Evolutionary conservation across 83 land plant species (phyloP).

Genomic region (Diphasiastrum complanatum): DNA sequence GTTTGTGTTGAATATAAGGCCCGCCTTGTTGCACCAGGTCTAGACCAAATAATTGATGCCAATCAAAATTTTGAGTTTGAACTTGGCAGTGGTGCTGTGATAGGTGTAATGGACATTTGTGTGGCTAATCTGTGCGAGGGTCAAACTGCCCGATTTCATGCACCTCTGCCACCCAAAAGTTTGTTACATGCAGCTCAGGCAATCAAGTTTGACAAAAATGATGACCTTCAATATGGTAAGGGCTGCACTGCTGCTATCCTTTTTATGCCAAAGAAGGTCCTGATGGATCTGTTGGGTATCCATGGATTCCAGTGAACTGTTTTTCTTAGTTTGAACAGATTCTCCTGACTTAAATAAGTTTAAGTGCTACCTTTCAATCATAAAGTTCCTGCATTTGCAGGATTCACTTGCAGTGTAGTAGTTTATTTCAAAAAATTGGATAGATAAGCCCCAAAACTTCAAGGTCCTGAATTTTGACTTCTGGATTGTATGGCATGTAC

Average conservation of each 20-base stretch:
- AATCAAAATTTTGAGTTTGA: constrained; percentile 31
- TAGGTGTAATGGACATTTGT: constrained; percentile 19
- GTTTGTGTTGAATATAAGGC: constrained; percentile 6
- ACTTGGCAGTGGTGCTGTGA: constrained; percentile 30
- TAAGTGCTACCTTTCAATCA: too few species aligned
- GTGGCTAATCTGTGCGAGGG: constrained; percentile 23
- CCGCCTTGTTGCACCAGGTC: background rate
- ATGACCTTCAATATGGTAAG: background rate
- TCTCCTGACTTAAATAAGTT: too few species aligned
- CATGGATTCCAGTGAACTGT: too few species aligned
- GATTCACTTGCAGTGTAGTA: too few species aligned
- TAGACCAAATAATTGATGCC: constrained; percentile 10
- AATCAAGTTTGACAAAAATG: background rate
- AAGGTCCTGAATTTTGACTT: background rate
- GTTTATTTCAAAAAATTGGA: too few species aligned
- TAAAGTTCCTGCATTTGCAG: too few species aligned
- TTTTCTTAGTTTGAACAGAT: too few species aligned
- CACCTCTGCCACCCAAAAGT: constrained; percentile 7
- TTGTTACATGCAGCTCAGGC: constrained; percentile 15
- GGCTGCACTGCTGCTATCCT: background rate
- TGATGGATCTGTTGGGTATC: background rate
- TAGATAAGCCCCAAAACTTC: background rate
- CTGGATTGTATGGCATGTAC: background rate
- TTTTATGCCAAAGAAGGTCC: background rate
- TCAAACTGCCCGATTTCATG: constrained; percentile 13